These are phyloP conservation scores for Lactuca sativa DNA, from an alignment of 129 eudicot species.

Conservation along the genomic window DNA sequence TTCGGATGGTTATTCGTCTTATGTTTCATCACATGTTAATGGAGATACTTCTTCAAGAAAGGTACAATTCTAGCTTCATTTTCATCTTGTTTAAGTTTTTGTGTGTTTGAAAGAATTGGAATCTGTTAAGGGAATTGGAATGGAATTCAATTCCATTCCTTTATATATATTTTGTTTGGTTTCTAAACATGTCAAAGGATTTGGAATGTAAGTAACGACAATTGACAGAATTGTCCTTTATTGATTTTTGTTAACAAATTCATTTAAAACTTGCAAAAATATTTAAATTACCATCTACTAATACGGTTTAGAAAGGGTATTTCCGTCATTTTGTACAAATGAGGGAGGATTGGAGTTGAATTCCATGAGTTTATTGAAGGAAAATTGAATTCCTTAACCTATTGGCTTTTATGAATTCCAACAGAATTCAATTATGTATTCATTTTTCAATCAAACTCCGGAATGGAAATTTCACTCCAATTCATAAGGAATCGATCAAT, in stretches of 20 bases:
- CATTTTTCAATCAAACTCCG: neutral
- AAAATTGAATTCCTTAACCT: too few relatives aligned
- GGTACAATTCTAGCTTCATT: conserved; percentile 18
- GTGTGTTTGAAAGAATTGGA: neutral
- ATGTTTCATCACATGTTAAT: conserved; percentile 27
- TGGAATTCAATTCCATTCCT: too few relatives aligned
- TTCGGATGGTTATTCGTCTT: conserved; percentile 46
- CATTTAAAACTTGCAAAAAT: too few relatives aligned
- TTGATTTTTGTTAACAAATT: too few relatives aligned
- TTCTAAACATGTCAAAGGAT: too few relatives aligned
- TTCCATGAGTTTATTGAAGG: neutral
- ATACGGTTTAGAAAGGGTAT: neutral
- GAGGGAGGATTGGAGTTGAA: neutral
- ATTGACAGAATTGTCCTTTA: too few relatives aligned
- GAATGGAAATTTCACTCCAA: neutral
- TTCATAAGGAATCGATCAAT: neutral
- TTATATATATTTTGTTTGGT: too few relatives aligned
- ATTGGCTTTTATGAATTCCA: neutral
- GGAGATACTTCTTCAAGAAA: conserved; percentile 22
- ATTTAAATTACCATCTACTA: too few relatives aligned
- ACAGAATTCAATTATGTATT: neutral
- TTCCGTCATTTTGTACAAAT: neutral
- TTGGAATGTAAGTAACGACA: too few relatives aligned
- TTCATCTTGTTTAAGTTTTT: conserved; percentile 5
- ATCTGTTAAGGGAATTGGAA: too few relatives aligned